Base-by-base conservation (phyloP, 495 filamentous ascomycete genomes). In the Rusavskia elegans region DNA sequence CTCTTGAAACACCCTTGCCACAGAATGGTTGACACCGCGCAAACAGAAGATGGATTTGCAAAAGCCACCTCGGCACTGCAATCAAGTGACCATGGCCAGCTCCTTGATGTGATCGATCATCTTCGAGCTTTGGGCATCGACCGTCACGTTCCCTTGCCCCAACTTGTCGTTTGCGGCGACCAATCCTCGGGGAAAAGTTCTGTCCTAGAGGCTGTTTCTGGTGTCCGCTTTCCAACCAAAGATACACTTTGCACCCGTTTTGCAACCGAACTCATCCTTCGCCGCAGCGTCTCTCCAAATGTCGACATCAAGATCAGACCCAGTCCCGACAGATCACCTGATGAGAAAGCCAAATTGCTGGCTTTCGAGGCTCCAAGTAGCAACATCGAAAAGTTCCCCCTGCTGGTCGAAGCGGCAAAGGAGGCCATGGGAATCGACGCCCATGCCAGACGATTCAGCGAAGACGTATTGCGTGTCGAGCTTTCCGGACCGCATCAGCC, bases 391-490 rank as follows among this genome's bases (percentile, higher is more conserved):
- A 2, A 35, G 32, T 35, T 35, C 32, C 32, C 32, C 32, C 32
- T 7, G 32, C 32, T 35, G 6, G 13, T 35, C 8, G 32, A 35
- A 14, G 32, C 32, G 16, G 77, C 74, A 7, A 76, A 75, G 45
- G 54, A 52, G 21, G 56, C 57, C 3, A 81, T 84, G 75, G 76
- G 75, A 0, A 66, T 82, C 40, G 53, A 58, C 5, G 56, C 54
- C 44, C 55, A 60, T 29, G 51, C 58, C 16, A 67, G 63, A 52
- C 63, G 62, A 0, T 77, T 77, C 53, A 65, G 64, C 2, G 62
- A 69, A 35, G 73, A 80, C 50, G 61, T 75, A 3, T 66, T 79
- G 8, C 63, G 73, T 0, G 64, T 79, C 2, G 76, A 80, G 57
- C 62, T 77, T 38, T 67, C 67, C 0, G 75, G 77, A 1, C 76